Conservation (phyloP, 192 early-diverging fungal species). For the Entomortierella parvispora region DNA sequence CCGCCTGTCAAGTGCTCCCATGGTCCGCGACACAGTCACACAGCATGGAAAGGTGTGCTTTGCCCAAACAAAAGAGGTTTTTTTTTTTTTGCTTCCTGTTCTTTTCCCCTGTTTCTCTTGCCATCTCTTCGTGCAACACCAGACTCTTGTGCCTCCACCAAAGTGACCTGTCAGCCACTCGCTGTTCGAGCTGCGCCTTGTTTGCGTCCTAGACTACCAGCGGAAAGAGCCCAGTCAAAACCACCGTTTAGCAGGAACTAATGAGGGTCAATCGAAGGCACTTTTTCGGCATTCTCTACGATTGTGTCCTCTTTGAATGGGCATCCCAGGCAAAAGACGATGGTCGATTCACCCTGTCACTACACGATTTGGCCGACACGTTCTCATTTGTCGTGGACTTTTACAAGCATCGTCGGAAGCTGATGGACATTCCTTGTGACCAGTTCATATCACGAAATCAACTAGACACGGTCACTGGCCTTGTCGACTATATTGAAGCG, state of each 20-base stretch:
- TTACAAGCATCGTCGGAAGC: conserved; percentile 39
- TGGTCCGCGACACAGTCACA: too few relatives aligned
- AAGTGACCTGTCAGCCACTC: neutral
- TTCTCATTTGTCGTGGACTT: conserved; percentile 44
- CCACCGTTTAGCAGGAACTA: neutral
- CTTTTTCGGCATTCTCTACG: conserved; percentile 44
- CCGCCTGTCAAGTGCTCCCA: too few relatives aligned
- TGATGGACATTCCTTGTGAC: conserved; percentile 47
- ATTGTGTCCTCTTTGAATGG: conserved; percentile 41
- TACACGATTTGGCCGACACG: conserved; percentile 39
- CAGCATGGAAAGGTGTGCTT: too few relatives aligned
- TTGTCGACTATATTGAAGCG: conserved; percentile 41
- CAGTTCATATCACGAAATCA: conserved; percentile 44
- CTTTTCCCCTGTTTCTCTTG: neutral
- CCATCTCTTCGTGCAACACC: neutral
- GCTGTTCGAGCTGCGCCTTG: neutral
- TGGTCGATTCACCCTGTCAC: conserved; percentile 10
- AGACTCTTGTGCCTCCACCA: too few relatives aligned
- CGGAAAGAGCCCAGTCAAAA: neutral
- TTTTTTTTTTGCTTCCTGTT: neutral
- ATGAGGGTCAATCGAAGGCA: conserved; percentile 47
- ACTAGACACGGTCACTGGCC: conserved; percentile 35
- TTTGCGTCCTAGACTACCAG: too few relatives aligned
- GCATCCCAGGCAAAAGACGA: conserved; percentile 18
- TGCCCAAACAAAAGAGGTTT: too few relatives aligned